Evolutionary conservation across 805 yeast species (phyloP).

Genomic region (Nakazawaea sp.): DNA sequence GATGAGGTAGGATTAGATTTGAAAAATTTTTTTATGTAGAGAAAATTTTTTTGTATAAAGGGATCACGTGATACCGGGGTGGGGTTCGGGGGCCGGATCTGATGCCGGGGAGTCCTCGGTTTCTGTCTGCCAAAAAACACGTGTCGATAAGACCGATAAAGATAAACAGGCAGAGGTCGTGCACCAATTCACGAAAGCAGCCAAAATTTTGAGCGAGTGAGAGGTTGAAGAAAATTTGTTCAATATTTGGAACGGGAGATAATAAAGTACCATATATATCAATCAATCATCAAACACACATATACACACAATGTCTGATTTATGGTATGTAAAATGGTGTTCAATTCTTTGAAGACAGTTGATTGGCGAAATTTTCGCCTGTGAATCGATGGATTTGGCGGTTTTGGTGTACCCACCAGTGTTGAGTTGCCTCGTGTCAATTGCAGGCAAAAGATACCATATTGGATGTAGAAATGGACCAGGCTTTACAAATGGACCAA

Average conservation of each 20-base stretch:
- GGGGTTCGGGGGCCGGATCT: not conserved
- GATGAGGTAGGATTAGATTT: not conserved
- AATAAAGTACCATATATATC: not conserved
- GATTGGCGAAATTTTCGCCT: no score
- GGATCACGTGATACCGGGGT: not conserved
- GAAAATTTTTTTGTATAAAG: not conserved
- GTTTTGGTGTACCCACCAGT: not conserved
- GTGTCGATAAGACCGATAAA: not conserved
- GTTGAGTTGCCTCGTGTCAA: not conserved
- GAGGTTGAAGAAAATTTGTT: not conserved
- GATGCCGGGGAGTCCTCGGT: not conserved
- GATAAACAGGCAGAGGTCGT: not conserved
- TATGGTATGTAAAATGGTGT: constrained; percentile 1
- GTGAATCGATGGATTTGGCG: not conserved
- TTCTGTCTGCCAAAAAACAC: not conserved
- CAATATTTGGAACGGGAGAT: not conserved
- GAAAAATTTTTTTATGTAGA: not conserved
- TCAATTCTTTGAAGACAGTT: no score
- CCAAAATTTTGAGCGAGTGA: not conserved
- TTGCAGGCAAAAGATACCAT: no score
- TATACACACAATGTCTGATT: constrained; percentile 4
- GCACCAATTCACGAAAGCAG: no score
- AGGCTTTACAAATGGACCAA: no score
- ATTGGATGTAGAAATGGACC: no score
- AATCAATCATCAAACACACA: not conserved